A percentile compares a stretch with the other conserved stretches of the same genome.
Conservation (phyloP, 1,139 yeast genomes). For the Debaryomyces nepalensis region DNA sequence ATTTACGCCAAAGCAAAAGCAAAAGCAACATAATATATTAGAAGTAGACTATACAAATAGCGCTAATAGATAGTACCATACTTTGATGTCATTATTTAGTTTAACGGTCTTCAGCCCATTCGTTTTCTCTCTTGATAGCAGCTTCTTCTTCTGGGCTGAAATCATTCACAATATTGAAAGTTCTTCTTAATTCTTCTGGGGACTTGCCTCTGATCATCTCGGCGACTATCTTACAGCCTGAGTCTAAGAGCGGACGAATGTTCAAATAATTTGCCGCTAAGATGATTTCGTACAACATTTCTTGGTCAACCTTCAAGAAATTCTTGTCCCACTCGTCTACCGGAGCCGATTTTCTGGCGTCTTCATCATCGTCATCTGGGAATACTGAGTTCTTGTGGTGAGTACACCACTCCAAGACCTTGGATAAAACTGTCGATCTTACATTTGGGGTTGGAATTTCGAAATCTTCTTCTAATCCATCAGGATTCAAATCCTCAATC, state of each 20-base stretch:
- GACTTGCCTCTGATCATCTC: slow-evolving; percentile 97
- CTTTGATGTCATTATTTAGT: background rate
- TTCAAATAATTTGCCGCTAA: slow-evolving; percentile 95
- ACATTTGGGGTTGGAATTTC: slow-evolving; percentile 95
- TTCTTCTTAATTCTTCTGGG: slow-evolving; percentile 95
- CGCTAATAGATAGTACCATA: background rate
- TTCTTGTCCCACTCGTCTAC: slow-evolving; percentile 97
- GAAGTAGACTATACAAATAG: background rate
- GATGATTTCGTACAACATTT: slow-evolving; percentile 95
- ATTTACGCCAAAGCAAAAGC: background rate
- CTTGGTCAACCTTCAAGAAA: slow-evolving; percentile 95
- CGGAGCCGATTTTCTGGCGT: slow-evolving; percentile 80
- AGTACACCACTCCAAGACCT: slow-evolving; percentile 96
- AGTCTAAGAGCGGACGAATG: slow-evolving; percentile 88
- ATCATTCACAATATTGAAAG: slow-evolving; percentile 94
- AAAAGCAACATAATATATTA: slow-evolving; percentile 5
- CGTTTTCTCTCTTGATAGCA: slow-evolving; percentile 95
- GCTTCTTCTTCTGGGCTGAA: slow-evolving; percentile 99
- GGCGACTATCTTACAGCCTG: slow-evolving; percentile 97
- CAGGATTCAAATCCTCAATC: slow-evolving; percentile 78
- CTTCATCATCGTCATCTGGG: slow-evolving; percentile 77
- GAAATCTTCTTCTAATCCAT: slow-evolving; percentile 63
- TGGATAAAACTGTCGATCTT: slow-evolving; percentile 81
- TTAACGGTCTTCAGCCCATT: slow-evolving; percentile 98
- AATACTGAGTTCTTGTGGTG: slow-evolving; percentile 87